Conservation (phyloP, 257 asterid species). For the Nicotiana obtusifolia region DNA sequence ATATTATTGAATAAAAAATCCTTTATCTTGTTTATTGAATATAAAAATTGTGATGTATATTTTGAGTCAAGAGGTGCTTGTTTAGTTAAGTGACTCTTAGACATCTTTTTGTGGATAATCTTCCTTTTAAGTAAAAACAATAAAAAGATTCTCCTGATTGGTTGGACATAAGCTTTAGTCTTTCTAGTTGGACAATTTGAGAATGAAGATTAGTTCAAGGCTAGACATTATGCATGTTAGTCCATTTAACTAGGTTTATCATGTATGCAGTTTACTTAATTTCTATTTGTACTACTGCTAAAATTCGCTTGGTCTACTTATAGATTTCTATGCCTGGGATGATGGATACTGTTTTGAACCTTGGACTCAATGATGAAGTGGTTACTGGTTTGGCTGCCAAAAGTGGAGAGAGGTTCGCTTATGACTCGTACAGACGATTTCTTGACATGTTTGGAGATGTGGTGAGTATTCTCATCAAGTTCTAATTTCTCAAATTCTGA, state of each 20-base stretch:
- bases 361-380: slow-evolving; percentile 84
- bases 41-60: neutral
- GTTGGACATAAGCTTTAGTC: neutral
- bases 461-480: slow-evolving; percentile 36
- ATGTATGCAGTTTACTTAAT: neutral
- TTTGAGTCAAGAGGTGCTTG: neutral
- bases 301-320: neutral
- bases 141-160: neutral
- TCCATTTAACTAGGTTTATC: neutral
- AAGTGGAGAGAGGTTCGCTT: slow-evolving; percentile 91
- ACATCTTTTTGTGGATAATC: neutral
- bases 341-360: slow-evolving; percentile 98
- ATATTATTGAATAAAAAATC: neutral
- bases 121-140: neutral
- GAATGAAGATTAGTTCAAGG: neutral
- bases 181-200: neutral
- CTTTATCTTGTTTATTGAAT: neutral
- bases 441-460: slow-evolving; percentile 96
- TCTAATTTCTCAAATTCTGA: neutral
- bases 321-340: slow-evolving; percentile 98
- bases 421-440: slow-evolving; percentile 85
- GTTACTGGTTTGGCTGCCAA: slow-evolving; percentile 78
- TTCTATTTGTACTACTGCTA: neutral
- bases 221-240: neutral
- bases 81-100: neutral